Evolutionary conservation across 495 filamentous ascomycete species (phyloP).

Genomic region (Penicillium alfredii): DNA sequence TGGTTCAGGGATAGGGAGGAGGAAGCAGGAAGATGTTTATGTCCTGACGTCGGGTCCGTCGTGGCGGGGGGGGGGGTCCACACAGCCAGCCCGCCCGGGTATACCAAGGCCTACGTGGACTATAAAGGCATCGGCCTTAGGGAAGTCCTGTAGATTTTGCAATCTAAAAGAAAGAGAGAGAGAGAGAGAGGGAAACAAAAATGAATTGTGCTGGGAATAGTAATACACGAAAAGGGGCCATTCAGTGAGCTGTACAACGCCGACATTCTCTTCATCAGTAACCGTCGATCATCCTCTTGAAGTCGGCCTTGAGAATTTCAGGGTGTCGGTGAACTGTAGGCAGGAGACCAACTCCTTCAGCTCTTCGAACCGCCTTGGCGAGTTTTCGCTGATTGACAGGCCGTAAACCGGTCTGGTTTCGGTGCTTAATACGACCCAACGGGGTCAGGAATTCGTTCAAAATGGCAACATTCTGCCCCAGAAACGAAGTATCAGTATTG

Average conservation of each 20-base stretch:
- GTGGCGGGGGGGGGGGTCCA: too few species aligned
- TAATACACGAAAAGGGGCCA: conserved; percentile 20
- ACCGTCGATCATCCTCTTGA: conserved; percentile 24
- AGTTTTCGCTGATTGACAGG: conserved; percentile 88
- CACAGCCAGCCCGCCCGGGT: too few species aligned
- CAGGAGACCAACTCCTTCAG: conserved; percentile 85
- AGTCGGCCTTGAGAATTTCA: conserved; percentile 60
- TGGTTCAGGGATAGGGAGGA: conserved; percentile 4
- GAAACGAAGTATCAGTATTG: conserved; percentile 5
- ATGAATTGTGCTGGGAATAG: conserved; percentile 20
- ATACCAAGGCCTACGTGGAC: too few species aligned
- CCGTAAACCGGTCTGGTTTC: conserved; percentile 67
- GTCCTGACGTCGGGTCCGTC: conserved; percentile 26
- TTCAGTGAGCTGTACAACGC: conserved; percentile 17
- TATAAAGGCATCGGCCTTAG: too few species aligned
- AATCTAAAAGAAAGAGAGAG: conserved; percentile 1
- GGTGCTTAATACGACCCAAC: conserved; percentile 78
- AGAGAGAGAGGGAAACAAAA: too few species aligned
- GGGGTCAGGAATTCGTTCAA: conserved; percentile 83
- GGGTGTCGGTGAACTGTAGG: conserved; percentile 89
- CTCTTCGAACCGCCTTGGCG: conserved; percentile 82
- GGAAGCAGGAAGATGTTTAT: conserved; percentile 22
- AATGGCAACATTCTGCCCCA: conserved; percentile 76
- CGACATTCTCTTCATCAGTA: conserved; percentile 3
- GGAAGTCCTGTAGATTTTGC: not conserved